A percentile compares a stretch with the other conserved stretches of the same genome.
Evolutionary conservation across 495 filamentous ascomycete species (phyloP).

Genomic region (Annulohypoxylon bovei): DNA sequence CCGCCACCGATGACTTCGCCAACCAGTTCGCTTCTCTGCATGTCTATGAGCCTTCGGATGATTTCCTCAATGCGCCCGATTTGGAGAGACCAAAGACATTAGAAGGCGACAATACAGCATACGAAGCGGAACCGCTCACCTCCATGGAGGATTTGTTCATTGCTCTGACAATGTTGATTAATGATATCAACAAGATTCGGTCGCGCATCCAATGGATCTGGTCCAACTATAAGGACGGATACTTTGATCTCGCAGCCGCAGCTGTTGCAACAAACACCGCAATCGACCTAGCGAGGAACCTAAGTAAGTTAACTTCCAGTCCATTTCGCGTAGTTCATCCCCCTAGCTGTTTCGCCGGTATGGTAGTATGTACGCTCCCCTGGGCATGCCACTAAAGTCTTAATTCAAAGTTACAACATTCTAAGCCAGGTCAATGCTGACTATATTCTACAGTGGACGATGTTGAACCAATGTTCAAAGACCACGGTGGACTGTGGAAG

Average conservation of each 20-base stretch:
- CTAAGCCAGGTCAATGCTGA: background rate
- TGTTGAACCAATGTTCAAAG: constrained; percentile 39
- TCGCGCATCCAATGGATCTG: constrained; percentile 37
- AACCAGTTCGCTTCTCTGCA: constrained; percentile 48
- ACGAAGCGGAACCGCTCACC: constrained; percentile 48
- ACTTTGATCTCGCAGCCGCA: constrained; percentile 49
- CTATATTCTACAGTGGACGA: constrained; percentile 48
- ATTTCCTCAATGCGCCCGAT: constrained; percentile 48
- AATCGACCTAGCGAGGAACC: constrained; percentile 48
- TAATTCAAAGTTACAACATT: background rate
- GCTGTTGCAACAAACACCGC: constrained; percentile 55
- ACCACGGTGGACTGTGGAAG: constrained; percentile 34
- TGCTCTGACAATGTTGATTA: constrained; percentile 32
- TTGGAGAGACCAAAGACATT: constrained; percentile 25
- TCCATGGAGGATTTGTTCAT: constrained; percentile 43
- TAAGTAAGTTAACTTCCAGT: constrained; percentile 1
- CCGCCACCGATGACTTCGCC: constrained; percentile 3
- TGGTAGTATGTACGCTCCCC: background rate
- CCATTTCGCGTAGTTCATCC: background rate
- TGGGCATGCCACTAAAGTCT: background rate
- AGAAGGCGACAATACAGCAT: constrained; percentile 22
- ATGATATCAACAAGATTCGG: constrained; percentile 40
- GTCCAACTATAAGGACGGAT: constrained; percentile 41
- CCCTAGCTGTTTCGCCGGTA: too few relatives aligned
- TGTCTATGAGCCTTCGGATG: constrained; percentile 51